phyloP scores from a whole-genome alignment of 345 rosid genomes.

The Camelina neglecta region DNA sequence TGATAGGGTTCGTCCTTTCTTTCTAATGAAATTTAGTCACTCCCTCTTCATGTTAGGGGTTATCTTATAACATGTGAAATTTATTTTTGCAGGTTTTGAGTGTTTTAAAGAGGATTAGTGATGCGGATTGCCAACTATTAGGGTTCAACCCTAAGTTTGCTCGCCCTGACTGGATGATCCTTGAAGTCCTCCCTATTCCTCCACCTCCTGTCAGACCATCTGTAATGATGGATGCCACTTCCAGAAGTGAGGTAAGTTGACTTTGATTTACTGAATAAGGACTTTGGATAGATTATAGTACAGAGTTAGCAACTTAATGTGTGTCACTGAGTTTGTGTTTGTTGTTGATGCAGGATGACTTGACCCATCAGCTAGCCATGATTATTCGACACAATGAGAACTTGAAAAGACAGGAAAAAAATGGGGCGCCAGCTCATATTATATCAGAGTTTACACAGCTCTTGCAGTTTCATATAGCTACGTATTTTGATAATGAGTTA shows the following conservation, averaged over 20 bases:
- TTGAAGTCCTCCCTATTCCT: slow-evolving; percentile 96
- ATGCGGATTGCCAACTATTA: slow-evolving; percentile 80
- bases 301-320: slow-evolving; percentile 15
- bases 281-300: slow-evolving; percentile 8
- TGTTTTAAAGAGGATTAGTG: slow-evolving; percentile 95
- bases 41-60: slow-evolving; percentile 8
- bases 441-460: slow-evolving; percentile 94
- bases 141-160: slow-evolving; percentile 97
- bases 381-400: slow-evolving; percentile 90
- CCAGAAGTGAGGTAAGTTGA: slow-evolving; percentile 83
- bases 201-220: slow-evolving; percentile 99
- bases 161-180: slow-evolving; percentile 99
- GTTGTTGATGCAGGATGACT: slow-evolving; percentile 72
- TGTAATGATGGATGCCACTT: slow-evolving; percentile 94
- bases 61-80: slow-evolving; percentile 22
- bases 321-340: slow-evolving; percentile 40
- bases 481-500: slow-evolving; percentile 95
- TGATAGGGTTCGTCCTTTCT: slow-evolving; percentile 60
- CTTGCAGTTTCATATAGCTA: slow-evolving; percentile 93
- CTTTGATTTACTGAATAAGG: slow-evolving; percentile 3
- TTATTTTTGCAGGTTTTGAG: slow-evolving; percentile 67
- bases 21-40: not conserved
- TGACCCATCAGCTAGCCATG: slow-evolving; percentile 96
- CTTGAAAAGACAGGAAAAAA: slow-evolving; percentile 86
- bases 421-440: slow-evolving; percentile 97